phyloP scores from a whole-genome alignment of 176 grass and related monocot genomes.

The Thinopyrum elongatum region DNA sequence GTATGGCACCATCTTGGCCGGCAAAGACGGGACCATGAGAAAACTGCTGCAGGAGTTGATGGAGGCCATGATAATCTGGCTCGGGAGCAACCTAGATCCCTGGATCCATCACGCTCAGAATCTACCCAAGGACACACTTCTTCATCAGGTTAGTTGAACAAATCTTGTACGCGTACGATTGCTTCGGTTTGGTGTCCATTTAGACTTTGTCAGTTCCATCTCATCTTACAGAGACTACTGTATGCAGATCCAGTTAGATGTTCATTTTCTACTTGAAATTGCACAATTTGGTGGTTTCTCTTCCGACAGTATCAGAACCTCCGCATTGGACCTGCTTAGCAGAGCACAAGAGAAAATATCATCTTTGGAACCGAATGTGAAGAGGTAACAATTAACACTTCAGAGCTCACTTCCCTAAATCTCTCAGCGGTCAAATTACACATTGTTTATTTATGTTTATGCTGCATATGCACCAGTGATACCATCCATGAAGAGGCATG shows the following conservation, averaged over 20 bases:
- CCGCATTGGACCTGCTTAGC: conserved; percentile 22
- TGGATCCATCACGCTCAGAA: conserved; percentile 31
- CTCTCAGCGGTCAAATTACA: not conserved
- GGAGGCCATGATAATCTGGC: conserved; percentile 46
- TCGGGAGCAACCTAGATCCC: conserved; percentile 25
- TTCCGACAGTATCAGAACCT: conserved; percentile 26
- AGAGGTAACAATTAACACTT: conserved; percentile 12
- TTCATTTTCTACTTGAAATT: conserved; percentile 59
- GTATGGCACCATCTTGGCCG: conserved; percentile 37
- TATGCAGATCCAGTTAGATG: conserved; percentile 44
- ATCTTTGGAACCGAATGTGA: not conserved
- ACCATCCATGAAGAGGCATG: conserved; percentile 3
- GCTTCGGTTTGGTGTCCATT: not conserved
- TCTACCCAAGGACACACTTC: conserved; percentile 10
- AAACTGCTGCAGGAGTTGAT: conserved; percentile 45
- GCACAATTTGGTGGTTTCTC: conserved; percentile 36
- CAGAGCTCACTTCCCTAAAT: not conserved
- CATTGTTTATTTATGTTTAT: not conserved
- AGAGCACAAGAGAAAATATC: not conserved
- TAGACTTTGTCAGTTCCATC: not conserved
- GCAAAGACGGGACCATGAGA: conserved; percentile 30
- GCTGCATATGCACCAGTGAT: not conserved
- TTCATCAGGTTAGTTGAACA: conserved; percentile 28
- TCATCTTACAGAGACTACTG: not conserved
- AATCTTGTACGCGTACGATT: not conserved